A percentile compares a stretch with the other conserved stretches of the same genome.
phyloP scores from a whole-genome alignment of 164 flowering plant genomes.

The Echeveria elegans region DNA sequence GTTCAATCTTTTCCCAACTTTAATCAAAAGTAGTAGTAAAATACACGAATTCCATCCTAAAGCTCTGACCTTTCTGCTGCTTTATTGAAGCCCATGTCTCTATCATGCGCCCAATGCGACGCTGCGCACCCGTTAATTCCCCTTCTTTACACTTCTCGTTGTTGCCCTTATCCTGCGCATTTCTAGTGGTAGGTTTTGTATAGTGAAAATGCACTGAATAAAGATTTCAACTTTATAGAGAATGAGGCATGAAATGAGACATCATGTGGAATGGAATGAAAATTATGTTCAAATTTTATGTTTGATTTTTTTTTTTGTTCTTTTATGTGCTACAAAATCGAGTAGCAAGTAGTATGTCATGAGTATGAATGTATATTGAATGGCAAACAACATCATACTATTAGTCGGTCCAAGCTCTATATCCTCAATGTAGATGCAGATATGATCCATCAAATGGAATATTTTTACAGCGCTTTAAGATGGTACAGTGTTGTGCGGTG shows the following conservation, averaged over 20 bases:
- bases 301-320: too few species aligned
- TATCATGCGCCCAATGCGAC: constrained; percentile 1
- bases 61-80: constrained; percentile 6
- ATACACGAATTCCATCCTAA: constrained; percentile 6
- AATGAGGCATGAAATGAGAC: constrained; percentile 7
- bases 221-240: constrained; percentile 1
- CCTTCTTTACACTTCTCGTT: too few species aligned
- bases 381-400: constrained; percentile 9
- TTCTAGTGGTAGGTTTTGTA: neutral
- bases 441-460: neutral
- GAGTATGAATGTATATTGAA: neutral
- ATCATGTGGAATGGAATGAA: constrained; percentile 1
- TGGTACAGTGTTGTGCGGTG: too few species aligned
- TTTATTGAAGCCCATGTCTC: neutral
- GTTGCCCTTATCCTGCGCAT: neutral
- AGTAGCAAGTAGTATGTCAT: neutral
- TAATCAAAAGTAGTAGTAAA: neutral
- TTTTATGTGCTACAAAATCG: neutral
- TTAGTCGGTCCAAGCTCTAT: neutral
- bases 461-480: neutral
- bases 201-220: constrained; percentile 3
- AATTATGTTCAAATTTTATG: neutral
- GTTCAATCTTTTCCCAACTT: constrained; percentile 9
- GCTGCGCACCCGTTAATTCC: too few species aligned
- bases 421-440: neutral